Evolutionary conservation across 2,329 filamentous ascomycete species (phyloP), one percentile per base, ranked within the genome.

Genomic region (Fusarium nisikadoi): DNA sequence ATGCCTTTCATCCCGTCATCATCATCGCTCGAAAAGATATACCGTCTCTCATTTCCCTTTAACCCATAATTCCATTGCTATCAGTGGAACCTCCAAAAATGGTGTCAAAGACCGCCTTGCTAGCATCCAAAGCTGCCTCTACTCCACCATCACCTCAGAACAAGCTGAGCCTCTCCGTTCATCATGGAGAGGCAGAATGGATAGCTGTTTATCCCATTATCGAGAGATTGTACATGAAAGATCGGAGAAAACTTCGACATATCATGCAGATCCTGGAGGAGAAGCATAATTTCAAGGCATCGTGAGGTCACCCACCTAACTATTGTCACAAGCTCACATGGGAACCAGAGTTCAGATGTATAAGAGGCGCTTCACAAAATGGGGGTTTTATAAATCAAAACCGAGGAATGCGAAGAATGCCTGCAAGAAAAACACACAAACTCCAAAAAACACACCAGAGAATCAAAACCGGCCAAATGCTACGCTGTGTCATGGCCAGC

Each of bases 361-460:
- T 13, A 70, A 70, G 29, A 70, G 65, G 13, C 41, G 68, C 1
- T 70, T 70, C 20, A 62, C 68, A 23, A 70, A 70, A 52, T 70
- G 66, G 68, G 68, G 66, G 1, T 66, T 70, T 29, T 54, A 20
- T 10, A 70, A 70, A 47, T 70, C 65, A 20, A 70, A 49, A 31
- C 50, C 20, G 6, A 58, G 60, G 20, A 43, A 20, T 35, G 17
- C 1, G 17, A 39, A n/a, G 17, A n/a, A 2, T 3, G 2, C 23
- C 20, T 17, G 49, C 23, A 27, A 29, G 17, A n/a, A 8, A 1
- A 53, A 29, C 10, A 16, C 3, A 0, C 1, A 3, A 1, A n/a
- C 19, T n/a, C 13, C 27, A 4, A 20, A 36, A 9, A 29, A 4
- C 2, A 20, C 38, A 41, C 2, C 29, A 3, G 38, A 43, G 27